Percentiles rank a stretch among this genome's conserved stretches.
Evolutionary conservation across 2,329 filamentous ascomycete species (phyloP).

Genomic region (Phialocephala subalpina): DNA sequence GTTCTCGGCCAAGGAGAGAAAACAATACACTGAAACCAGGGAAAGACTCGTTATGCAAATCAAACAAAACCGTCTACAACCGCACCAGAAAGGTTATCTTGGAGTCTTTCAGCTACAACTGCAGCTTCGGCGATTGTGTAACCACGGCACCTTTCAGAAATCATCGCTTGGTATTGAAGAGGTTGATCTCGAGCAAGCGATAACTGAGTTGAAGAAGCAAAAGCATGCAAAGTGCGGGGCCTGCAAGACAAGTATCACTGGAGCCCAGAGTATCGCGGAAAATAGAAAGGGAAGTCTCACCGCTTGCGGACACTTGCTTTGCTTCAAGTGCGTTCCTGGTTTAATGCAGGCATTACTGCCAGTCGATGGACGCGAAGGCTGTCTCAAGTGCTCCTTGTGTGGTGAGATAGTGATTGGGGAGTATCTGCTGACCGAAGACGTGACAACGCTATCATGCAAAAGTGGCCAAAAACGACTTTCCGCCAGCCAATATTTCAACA

Average conservation of each 20-base stretch:
- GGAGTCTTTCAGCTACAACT: background rate
- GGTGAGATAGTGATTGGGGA: background rate
- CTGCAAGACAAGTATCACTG: conserved; percentile 20
- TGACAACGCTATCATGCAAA: background rate
- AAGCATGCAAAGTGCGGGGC: conserved; percentile 21
- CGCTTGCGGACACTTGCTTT: background rate
- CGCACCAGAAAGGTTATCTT: background rate
- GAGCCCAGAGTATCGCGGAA: conserved; percentile 15
- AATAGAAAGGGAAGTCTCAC: background rate
- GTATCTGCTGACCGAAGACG: background rate
- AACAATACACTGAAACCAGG: background rate
- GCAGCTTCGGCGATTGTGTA: background rate
- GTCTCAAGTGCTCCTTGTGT: background rate
- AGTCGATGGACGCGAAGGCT: background rate
- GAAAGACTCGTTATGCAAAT: background rate
- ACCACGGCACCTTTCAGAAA: background rate
- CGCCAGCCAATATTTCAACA: conserved; percentile 26
- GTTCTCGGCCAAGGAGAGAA: background rate
- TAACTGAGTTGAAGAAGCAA: background rate
- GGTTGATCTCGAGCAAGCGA: background rate
- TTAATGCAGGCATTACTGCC: background rate
- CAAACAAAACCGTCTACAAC: background rate
- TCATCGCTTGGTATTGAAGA: background rate
- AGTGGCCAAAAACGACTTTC: conserved; percentile 17
- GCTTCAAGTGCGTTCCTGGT: background rate